These are phyloP conservation scores for Cicer bijugum DNA, from an alignment of 306 rosid species.

Conservation along the genomic window DNA sequence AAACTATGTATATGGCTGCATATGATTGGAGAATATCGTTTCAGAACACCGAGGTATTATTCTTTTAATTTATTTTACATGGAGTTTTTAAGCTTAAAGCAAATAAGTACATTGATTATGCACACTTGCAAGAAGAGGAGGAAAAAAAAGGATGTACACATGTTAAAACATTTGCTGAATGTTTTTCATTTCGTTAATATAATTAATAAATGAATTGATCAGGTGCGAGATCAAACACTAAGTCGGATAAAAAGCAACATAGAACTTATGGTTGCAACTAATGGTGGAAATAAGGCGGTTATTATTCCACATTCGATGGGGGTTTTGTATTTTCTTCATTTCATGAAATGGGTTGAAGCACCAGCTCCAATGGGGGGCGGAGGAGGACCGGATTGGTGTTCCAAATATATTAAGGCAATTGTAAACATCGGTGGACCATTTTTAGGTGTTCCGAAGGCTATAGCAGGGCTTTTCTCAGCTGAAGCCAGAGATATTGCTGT, in stretches of 20 bases:
- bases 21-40: conserved; percentile 90
- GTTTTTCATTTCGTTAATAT: background rate
- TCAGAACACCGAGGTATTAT: conserved; percentile 88
- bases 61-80: background rate
- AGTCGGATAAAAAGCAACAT: conserved; percentile 87
- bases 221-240: conserved; percentile 82
- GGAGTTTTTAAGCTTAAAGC: conserved; percentile 1
- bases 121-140: background rate
- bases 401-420: conserved; percentile 76
- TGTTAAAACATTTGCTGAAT: conserved; percentile 5
- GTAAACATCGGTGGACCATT: conserved; percentile 88
- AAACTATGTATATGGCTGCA: conserved; percentile 87
- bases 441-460: conserved; percentile 88
- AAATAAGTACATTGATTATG: conserved; percentile 37
- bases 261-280: conserved; percentile 80
- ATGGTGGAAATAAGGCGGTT: conserved; percentile 82
- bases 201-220: conserved; percentile 37
- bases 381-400: conserved; percentile 88
- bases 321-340: conserved; percentile 81
- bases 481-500: conserved; percentile 85
- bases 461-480: conserved; percentile 84
- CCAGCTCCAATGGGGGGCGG: conserved; percentile 93
- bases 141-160: background rate
- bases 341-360: conserved; percentile 93
- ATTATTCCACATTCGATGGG: conserved; percentile 93